Evolutionary conservation across 352 stramenopile genomes (phyloP).

Genomic region (Phytophthora quininea): DNA sequence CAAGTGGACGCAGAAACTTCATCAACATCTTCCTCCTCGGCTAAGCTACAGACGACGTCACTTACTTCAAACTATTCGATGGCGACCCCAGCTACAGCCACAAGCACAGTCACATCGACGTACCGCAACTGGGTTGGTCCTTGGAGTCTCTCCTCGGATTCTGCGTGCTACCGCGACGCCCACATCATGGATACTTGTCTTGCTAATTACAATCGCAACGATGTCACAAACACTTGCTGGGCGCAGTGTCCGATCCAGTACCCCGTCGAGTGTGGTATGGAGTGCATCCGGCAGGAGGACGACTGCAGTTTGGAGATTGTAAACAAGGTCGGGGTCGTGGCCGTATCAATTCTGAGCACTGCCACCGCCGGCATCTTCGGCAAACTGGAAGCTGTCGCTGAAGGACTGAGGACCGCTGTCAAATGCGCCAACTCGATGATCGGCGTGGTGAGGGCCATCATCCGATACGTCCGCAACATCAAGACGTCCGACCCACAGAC

Average conservation of each 20-base stretch:
- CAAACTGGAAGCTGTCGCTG: constrained; percentile 25
- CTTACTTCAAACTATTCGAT: background rate
- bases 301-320: constrained; percentile 39
- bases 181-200: constrained; percentile 27
- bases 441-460: background rate
- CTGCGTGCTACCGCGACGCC: constrained; percentile 40
- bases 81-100: background rate
- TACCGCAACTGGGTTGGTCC: constrained; percentile 31
- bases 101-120: background rate
- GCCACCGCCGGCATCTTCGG: constrained; percentile 34
- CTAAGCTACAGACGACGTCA: no score
- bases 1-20: background rate
- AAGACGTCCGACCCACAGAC: constrained; percentile 34
- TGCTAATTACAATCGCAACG: constrained; percentile 30
- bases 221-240: constrained; percentile 37
- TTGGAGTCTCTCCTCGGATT: constrained; percentile 8
- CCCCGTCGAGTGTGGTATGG: constrained; percentile 48
- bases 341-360: constrained; percentile 15
- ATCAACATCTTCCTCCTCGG: no score
- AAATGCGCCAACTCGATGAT: constrained; percentile 41
- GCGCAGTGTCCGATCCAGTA: constrained; percentile 48
- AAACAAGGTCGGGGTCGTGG: constrained; percentile 10
- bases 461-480: constrained; percentile 12
- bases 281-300: constrained; percentile 51
- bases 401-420: constrained; percentile 34